Conservation (phyloP, 805 yeast genomes). For the Babjeviella inositovora region DNA sequence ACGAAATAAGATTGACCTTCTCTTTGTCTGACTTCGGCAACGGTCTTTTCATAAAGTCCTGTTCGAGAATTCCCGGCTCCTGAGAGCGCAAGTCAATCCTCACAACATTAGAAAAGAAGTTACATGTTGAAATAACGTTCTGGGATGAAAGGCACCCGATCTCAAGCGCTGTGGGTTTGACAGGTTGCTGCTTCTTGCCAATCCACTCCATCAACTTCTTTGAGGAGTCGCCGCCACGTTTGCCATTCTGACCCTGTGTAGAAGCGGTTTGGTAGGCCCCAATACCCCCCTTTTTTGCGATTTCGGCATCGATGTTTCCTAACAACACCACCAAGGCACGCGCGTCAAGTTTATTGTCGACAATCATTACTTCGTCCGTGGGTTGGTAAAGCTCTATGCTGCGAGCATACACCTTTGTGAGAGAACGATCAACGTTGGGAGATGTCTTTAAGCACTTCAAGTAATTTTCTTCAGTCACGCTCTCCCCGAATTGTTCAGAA, state of each 20-base stretch:
- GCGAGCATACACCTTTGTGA: slow-evolving; percentile 2
- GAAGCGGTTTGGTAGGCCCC: slow-evolving; percentile 76
- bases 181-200: slow-evolving; percentile 1
- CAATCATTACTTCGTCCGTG: slow-evolving; percentile 4
- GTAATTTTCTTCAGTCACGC: slow-evolving; percentile 9
- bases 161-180: slow-evolving; percentile 39
- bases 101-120: slow-evolving; percentile 29
- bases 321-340: slow-evolving; percentile 12
- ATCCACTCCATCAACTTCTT: slow-evolving; percentile 67
- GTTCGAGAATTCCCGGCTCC: slow-evolving; percentile 52
- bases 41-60: slow-evolving; percentile 74
- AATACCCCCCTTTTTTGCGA: slow-evolving; percentile 57
- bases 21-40: slow-evolving; percentile 28
- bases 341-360: slow-evolving; percentile 2
- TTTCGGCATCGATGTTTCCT: slow-evolving; percentile 45
- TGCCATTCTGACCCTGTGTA: slow-evolving; percentile 59
- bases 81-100: slow-evolving; percentile 76
- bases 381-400: slow-evolving; percentile 1
- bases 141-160: slow-evolving; percentile 66
- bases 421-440: slow-evolving; percentile 2
- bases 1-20: slow-evolving; percentile 52
- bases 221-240: slow-evolving; percentile 88
- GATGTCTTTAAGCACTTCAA: slow-evolving; percentile 2
- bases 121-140: slow-evolving; percentile 50
- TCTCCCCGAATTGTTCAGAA: slow-evolving; percentile 5